Percentiles rank a stretch among this genome's conserved stretches.
phyloP scores from a whole-genome alignment of 331 rosid species.

The Rhamnella rubrinervis region DNA sequence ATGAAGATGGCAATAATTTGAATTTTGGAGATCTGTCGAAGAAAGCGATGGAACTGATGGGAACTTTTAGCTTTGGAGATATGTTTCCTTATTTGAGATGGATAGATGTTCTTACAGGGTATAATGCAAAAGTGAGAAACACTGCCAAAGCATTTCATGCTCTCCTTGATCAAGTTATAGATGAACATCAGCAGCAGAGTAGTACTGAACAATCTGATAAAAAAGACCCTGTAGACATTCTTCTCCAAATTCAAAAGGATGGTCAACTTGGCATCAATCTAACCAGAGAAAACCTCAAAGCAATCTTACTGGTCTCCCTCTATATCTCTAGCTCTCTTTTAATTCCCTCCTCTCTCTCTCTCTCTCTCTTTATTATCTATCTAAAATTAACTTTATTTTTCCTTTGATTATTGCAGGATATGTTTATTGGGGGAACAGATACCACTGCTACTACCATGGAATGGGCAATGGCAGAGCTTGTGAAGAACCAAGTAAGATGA shows the following conservation, averaged over 20 bases:
- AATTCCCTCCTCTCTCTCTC: too few species aligned
- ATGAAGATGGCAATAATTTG: neutral
- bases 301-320: slow-evolving; percentile 28
- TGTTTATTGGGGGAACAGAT: slow-evolving; percentile 47
- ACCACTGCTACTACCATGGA: slow-evolving; percentile 29
- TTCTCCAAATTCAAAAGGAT: slow-evolving; percentile 33
- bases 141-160: slow-evolving; percentile 24
- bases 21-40: slow-evolving; percentile 24
- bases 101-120: slow-evolving; percentile 42
- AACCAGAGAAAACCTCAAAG: slow-evolving; percentile 35
- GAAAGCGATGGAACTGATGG: neutral
- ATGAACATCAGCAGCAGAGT: slow-evolving; percentile 16
- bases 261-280: slow-evolving; percentile 9
- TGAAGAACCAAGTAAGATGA: slow-evolving; percentile 35
- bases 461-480: slow-evolving; percentile 48
- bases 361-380: neutral
- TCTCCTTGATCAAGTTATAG: slow-evolving; percentile 34
- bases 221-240: slow-evolving; percentile 41
- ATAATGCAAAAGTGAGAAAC: slow-evolving; percentile 5
- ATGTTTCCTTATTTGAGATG: slow-evolving; percentile 42
- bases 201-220: neutral
- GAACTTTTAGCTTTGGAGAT: slow-evolving; percentile 35
- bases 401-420: slow-evolving; percentile 31
- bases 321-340: neutral
- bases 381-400: neutral